Conservation (phyloP, 2,329 filamentous ascomycete species). For the Cadophora sp. region DNA sequence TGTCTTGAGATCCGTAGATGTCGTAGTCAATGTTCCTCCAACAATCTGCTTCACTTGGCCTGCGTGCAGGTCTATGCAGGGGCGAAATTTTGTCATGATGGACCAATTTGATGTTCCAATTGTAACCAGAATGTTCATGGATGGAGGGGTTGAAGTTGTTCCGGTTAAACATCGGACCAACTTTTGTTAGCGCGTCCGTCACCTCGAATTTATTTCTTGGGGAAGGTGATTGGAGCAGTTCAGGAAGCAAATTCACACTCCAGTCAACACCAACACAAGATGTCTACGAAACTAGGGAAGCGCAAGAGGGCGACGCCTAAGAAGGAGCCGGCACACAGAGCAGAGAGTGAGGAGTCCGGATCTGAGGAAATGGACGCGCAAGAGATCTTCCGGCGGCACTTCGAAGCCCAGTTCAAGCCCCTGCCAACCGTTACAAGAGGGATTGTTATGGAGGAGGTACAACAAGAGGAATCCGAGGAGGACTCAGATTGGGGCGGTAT, state of each 20-base stretch:
- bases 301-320: slow-evolving; percentile 51
- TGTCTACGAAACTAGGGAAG: slow-evolving; percentile 52
- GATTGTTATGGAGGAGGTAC: slow-evolving; percentile 26
- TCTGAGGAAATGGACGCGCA: slow-evolving; percentile 61
- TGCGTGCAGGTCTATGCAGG: slow-evolving; percentile 97
- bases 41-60: slow-evolving; percentile 99
- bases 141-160: slow-evolving; percentile 15
- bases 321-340: slow-evolving; percentile 11
- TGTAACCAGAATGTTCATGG: neutral
- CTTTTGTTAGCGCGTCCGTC: neutral
- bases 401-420: slow-evolving; percentile 87
- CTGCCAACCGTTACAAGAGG: slow-evolving; percentile 52
- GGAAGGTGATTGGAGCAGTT: neutral
- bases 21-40: slow-evolving; percentile 83
- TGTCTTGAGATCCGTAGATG: slow-evolving; percentile 74
- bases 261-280: slow-evolving; percentile 22
- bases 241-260: neutral
- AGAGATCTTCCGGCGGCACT: slow-evolving; percentile 81
- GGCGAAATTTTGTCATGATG: slow-evolving; percentile 89
- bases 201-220: slow-evolving; percentile 18
- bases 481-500: slow-evolving; percentile 69
- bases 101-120: slow-evolving; percentile 14
- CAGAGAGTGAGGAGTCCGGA: slow-evolving; percentile 34
- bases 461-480: slow-evolving; percentile 45
- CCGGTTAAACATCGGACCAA: slow-evolving; percentile 6